These are phyloP conservation scores for Calendula officinalis DNA, from an alignment of 129 eudicot species.

Conservation along the genomic window DNA sequence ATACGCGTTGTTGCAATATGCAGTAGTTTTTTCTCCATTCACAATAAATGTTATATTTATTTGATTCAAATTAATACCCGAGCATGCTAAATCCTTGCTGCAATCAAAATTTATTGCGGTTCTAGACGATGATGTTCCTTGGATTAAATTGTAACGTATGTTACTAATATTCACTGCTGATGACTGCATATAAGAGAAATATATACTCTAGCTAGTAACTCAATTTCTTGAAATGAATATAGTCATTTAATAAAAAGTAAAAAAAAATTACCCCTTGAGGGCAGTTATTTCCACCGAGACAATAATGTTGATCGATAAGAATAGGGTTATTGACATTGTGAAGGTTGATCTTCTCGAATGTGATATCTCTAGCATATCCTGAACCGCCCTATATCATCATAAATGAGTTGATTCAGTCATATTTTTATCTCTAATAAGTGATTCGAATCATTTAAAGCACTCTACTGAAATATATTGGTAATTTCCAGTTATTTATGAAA, in stretches of 20 bases:
- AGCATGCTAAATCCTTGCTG: conserved; percentile 41
- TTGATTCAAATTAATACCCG: conserved; percentile 33
- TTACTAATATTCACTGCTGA: conserved; percentile 42
- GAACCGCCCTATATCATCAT: conserved; percentile 40
- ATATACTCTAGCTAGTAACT: neutral
- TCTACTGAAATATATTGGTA: too few relatives aligned
- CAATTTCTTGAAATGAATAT: neutral
- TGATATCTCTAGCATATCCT: conserved; percentile 47
- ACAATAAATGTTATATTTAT: conserved; percentile 33
- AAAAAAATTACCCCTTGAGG: neutral
- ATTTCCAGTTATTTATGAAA: too few relatives aligned
- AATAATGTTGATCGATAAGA: conserved; percentile 51
- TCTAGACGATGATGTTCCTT: conserved; percentile 43
- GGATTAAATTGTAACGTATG: conserved; percentile 28
- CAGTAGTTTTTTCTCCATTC: conserved; percentile 5
- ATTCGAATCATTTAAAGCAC: too few relatives aligned
- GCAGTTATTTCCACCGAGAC: conserved; percentile 13
- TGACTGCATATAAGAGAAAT: conserved; percentile 26
- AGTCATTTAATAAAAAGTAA: neutral
- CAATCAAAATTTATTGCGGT: conserved; percentile 45
- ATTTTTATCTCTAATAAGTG: neutral
- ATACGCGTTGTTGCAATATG: conserved; percentile 38
- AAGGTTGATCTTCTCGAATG: conserved; percentile 34
- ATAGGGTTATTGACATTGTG: conserved; percentile 47
- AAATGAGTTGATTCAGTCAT: neutral